Percentiles rank a stretch among this genome's conserved stretches.
These are phyloP conservation scores for Sporisorium sorghi DNA, from an alignment of 1,284 basidiomycete species.

Conservation along the genomic window DNA sequence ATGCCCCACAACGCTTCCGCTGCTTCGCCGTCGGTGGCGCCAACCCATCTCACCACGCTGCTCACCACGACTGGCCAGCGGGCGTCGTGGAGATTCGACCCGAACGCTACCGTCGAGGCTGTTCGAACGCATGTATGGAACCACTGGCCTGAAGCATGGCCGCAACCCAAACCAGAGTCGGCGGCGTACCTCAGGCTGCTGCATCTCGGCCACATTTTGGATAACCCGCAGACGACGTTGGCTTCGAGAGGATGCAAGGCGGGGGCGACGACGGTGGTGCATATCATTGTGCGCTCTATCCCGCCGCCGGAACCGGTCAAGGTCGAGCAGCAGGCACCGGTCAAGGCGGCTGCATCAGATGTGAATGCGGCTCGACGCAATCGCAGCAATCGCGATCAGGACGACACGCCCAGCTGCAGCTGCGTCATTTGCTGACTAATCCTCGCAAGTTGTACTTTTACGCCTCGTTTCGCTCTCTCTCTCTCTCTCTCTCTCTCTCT, in stretches of 20 bases:
- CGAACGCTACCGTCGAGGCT: slow-evolving; percentile 15
- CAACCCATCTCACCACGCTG: slow-evolving; percentile 40
- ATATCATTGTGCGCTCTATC: slow-evolving; percentile 31
- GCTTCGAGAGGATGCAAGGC: slow-evolving; percentile 38
- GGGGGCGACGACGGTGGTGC: slow-evolving; percentile 38
- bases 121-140: slow-evolving; percentile 32
- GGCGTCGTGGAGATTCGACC: slow-evolving; percentile 37
- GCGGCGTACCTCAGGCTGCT: slow-evolving; percentile 31
- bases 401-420: slow-evolving; percentile 38
- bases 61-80: slow-evolving; percentile 35
- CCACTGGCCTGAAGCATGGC: slow-evolving; percentile 43
- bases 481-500: neutral
- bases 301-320: slow-evolving; percentile 40
- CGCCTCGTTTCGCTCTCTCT: neutral
- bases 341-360: slow-evolving; percentile 6
- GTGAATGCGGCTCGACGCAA: neutral
- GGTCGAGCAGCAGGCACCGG: slow-evolving; percentile 23
- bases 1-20: neutral
- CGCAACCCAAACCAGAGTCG: slow-evolving; percentile 40
- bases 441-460: neutral
- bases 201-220: slow-evolving; percentile 48
- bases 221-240: slow-evolving; percentile 26
- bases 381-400: slow-evolving; percentile 7
- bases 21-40: slow-evolving; percentile 4
- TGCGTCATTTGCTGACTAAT: slow-evolving; percentile 36